Percentiles rank a stretch among this genome's conserved stretches.
phyloP scores from a whole-genome alignment of 768 basidiomycete species.

The Russula griseocarnosa region DNA sequence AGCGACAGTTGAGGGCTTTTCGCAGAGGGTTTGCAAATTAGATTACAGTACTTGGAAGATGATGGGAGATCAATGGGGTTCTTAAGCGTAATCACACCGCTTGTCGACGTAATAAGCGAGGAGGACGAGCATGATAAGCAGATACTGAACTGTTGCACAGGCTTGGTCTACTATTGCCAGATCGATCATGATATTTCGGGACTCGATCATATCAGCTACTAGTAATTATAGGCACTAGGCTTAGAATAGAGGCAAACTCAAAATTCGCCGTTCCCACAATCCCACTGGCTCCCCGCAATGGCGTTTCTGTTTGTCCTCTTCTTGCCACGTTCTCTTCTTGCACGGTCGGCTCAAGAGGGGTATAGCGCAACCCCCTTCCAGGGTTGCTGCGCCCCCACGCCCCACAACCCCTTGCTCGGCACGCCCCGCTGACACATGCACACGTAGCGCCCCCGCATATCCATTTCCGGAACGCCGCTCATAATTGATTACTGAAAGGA shows the following conservation, averaged over 20 bases:
- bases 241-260: not conserved
- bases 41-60: not conserved
- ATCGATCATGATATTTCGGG: not conserved
- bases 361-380: not conserved
- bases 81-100: not conserved
- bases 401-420: not conserved
- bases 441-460: not conserved
- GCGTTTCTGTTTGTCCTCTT: not conserved
- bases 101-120: conserved; percentile 5
- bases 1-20: not conserved
- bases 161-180: no score
- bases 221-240: not conserved
- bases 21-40: not conserved
- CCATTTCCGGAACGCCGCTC: conserved; percentile 17
- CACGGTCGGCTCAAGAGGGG: not conserved
- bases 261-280: not conserved
- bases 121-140: not conserved
- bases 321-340: not conserved
- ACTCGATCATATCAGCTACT: no score
- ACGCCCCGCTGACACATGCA: conserved; percentile 1
- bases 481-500: not conserved
- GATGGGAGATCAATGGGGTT: not conserved
- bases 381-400: not conserved
- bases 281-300: not conserved
- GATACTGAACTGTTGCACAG: not conserved